phyloP scores from a whole-genome alignment of 305 asterid genomes.

The Withania somnifera region DNA sequence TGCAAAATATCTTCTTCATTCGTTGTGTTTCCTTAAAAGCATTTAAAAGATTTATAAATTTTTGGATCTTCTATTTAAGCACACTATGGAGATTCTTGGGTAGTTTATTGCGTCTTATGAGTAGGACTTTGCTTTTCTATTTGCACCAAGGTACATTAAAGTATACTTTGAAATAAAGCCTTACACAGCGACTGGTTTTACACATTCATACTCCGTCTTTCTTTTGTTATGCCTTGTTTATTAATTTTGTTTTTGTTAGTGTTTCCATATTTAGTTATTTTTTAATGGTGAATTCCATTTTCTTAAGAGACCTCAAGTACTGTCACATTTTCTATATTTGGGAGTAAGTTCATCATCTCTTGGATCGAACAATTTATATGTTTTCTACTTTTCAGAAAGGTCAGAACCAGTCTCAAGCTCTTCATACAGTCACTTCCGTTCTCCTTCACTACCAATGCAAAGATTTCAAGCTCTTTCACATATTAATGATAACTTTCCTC shows the following conservation, averaged over 20 bases:
- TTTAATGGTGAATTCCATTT: neutral
- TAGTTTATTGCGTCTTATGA: neutral
- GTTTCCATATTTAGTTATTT: neutral
- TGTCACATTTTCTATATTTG: neutral
- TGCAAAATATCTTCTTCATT: neutral
- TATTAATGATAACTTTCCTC: conserved; percentile 44
- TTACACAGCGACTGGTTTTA: neutral
- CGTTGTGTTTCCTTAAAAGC: neutral
- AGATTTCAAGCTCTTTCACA: conserved; percentile 55
- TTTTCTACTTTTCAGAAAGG: conserved; percentile 36
- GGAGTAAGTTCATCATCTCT: neutral
- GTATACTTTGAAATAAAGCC: neutral
- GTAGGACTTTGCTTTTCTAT: neutral
- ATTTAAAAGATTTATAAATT: neutral
- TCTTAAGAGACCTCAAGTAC: neutral
- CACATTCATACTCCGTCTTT: neutral
- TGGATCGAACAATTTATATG: neutral
- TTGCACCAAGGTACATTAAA: neutral
- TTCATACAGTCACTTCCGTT: conserved; percentile 26
- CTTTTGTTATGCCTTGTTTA: neutral
- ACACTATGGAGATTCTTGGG: neutral
- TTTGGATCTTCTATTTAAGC: neutral
- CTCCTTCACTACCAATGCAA: conserved; percentile 54
- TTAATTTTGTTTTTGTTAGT: neutral
- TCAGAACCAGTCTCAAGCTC: conserved; percentile 39